Base-by-base conservation (phyloP, 177 flowering plant species). In the Vitis hybrid region DNA sequence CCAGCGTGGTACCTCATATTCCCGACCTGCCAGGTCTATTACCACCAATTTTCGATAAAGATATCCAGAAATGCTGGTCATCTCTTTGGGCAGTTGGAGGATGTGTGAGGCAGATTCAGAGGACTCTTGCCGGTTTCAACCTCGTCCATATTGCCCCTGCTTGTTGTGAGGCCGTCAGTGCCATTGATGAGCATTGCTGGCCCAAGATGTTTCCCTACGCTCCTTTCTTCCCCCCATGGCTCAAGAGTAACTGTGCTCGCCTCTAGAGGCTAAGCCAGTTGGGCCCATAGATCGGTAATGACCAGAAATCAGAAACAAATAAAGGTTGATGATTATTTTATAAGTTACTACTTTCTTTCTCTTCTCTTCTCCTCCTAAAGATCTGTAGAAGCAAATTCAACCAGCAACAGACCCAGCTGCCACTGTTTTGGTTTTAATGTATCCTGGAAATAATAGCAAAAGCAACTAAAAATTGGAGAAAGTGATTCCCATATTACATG, bases 141-240 rank as follows among this genome's bases (percentile, higher is more conserved):
- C 1, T 51, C 15, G 50, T 11, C 3, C 2, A 0, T 4, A 11
- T 60, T 11, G 51, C 30, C 23, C 17, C 48, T 23, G 50, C 48
- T 50, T 69, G 72, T 52, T 69, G 72, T 39, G 21, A 51, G 56
- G 72, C 71, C 11, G 0, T 59, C 12, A 0, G 0, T 1, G 48
- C 15, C 7, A 26, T 69, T 4, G 11, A 49, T 26, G 30, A 51
- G 8, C 30, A 49, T 17, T 69, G 72, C 32, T 69, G 57, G 65
- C 51, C 50, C 11, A 60, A 61, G 15, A 5, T 60, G 56, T 60
- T 69, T 13, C 59, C 59, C 15, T 32, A 26, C 3, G 18, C 48
- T 19, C 63, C 56, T 3, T 11, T 19, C 19, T 69, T 69, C 30
- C 59, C 58, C 10, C 65, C 60, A 2, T 2, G 51, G 50, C 72